Base-by-base conservation (phyloP, 139 green algal genomes). In the Coelastrella sp. region DNA sequence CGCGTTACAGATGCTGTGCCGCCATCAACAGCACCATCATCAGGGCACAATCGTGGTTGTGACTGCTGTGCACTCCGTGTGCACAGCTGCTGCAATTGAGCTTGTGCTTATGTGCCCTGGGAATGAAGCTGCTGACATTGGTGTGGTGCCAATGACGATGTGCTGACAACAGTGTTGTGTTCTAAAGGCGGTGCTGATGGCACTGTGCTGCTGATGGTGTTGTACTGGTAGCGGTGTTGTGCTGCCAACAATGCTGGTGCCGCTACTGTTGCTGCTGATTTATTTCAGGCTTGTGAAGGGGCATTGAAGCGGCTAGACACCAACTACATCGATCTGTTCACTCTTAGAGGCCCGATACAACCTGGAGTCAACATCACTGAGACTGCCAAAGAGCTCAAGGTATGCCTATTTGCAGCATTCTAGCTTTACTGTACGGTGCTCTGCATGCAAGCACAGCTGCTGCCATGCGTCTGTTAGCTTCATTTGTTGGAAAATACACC, bases 221-320 rank as follows among this genome's bases (percentile, higher is more conserved):
- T 32, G n/a, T 13, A 47, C 13, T 4, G 14, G 73, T 80, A 16
- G n/a, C 73, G 13, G 73, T 54, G 73, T 47, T 47, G 32, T 47
- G 32, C 32, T 47, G 32, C 32, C 32, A 47, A 47, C 32, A 47
- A 47, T 47, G 32, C 32, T 47, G 32, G 32, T 47, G 4, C 76
- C 60, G 4, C 76, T 82, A 22, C 47, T 60, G 13, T 13, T 59
- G 47, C 32, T 76, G 68, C 78, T 80, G 10, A 59, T 23, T 80
- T 22, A 47, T 47, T 6, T 20, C 74, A 84, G 65, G 65, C 82
- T 56, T 92, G 92, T 6, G 90, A 95, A 73, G 89, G 54, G 0
- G 94, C 91, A 4, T 83, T 96, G 73, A 32, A 95, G 73, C 90
- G 92, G 7, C 81, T 96, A 58, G 88, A 89, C 8, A 73, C 81